Conservation (phyloP, 257 asterid species). For the Nicotiana otophora region DNA sequence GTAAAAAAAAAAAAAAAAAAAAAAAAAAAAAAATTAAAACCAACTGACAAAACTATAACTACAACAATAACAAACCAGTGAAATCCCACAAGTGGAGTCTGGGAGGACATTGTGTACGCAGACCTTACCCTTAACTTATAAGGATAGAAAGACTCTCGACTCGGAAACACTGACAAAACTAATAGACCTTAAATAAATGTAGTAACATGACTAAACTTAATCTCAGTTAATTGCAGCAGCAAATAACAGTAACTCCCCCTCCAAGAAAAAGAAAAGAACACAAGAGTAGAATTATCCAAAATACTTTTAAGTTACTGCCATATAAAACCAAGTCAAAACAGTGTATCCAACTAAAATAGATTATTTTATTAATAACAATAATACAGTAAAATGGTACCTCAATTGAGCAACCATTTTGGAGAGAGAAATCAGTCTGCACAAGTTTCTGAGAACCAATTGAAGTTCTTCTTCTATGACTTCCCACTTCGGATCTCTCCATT, state of each 20-base stretch:
- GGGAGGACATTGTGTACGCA: rapidly evolving
- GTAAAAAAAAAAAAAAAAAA: no score
- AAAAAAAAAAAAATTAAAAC: no score
- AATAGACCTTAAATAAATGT: no score
- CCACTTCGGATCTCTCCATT: conserved; percentile 48
- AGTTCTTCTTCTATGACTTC: conserved; percentile 55
- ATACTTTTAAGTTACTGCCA: no score
- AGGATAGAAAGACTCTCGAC: not conserved
- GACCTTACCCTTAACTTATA: no score
- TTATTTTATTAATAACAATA: not conserved
- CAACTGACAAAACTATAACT: no score
- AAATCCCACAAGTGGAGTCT: no score
- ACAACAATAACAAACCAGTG: no score
- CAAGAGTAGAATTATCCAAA: not conserved
- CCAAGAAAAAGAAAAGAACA: not conserved
- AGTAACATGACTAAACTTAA: not conserved
- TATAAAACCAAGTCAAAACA: not conserved
- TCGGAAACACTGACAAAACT: not conserved
- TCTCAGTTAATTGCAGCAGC: not conserved
- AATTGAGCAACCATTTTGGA: conserved; percentile 36
- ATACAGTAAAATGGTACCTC: conserved; percentile 46
- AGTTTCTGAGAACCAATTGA: conserved; percentile 70
- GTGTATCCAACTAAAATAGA: not conserved
- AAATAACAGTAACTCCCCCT: not conserved
- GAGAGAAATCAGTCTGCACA: conserved; percentile 38